Percentiles rank a stretch among this genome's conserved stretches.
These are phyloP conservation scores for Fomitopsis betulina DNA, from an alignment of 1,284 basidiomycete species.

Conservation along the genomic window DNA sequence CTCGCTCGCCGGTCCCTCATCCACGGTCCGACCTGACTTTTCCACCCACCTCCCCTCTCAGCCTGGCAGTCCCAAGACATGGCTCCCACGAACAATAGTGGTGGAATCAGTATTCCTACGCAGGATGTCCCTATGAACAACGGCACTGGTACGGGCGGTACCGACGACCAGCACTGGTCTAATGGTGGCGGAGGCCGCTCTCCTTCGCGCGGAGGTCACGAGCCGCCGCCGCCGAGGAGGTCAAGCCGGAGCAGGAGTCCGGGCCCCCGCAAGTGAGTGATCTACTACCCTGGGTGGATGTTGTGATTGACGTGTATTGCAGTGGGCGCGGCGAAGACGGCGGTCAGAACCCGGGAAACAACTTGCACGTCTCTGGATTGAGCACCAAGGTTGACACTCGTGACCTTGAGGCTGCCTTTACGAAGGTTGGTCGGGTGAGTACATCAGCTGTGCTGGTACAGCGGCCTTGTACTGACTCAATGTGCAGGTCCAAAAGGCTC, in stretches of 20 bases:
- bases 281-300: too few relatives aligned
- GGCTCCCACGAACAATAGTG: conserved; percentile 48
- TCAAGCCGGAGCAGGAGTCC: conserved; percentile 73
- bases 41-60: conserved; percentile 30
- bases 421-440: conserved; percentile 85
- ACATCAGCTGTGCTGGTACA: neutral
- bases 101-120: conserved; percentile 65
- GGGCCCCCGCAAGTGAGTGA: conserved; percentile 44
- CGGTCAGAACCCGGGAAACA: conserved; percentile 86
- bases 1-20: conserved; percentile 21
- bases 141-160: conserved; percentile 26
- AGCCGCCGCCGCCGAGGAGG: conserved; percentile 51
- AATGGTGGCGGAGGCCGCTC: conserved; percentile 40
- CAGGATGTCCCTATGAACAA: conserved; percentile 44
- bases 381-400: conserved; percentile 78
- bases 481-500: conserved; percentile 75
- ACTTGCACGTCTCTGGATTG: conserved; percentile 92
- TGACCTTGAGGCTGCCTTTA: conserved; percentile 85
- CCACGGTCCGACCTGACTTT: conserved; percentile 31
- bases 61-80: conserved; percentile 81
- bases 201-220: conserved; percentile 38
- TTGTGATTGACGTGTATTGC: neutral
- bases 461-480: neutral
- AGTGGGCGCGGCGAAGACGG: conserved; percentile 25
- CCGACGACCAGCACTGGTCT: conserved; percentile 39